Percentiles rank a stretch among this genome's conserved stretches.
These are phyloP conservation scores for Aureobasidium sp. DNA, from an alignment of 2,329 filamentous ascomycete species.

Conservation along the genomic window DNA sequence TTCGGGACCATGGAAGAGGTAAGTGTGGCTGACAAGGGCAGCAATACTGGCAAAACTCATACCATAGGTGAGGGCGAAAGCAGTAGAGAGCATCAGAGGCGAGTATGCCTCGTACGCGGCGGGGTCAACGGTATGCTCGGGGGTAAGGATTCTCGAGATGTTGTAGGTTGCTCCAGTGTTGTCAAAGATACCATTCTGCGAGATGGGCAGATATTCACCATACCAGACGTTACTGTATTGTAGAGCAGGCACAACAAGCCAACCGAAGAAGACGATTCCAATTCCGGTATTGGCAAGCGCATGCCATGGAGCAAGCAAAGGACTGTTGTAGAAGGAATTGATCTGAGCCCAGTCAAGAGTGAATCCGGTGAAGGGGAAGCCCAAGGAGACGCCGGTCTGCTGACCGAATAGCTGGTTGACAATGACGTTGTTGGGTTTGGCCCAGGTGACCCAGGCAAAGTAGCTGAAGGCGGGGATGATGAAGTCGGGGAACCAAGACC, in stretches of 20 bases:
- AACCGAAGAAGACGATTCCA: constrained; percentile 18
- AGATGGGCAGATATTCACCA: constrained; percentile 77
- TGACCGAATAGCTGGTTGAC: constrained; percentile 21
- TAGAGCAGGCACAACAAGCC: constrained; percentile 19
- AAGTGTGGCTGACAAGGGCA: constrained; percentile 70
- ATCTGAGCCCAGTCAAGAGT: constrained; percentile 91
- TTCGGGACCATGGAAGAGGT: constrained; percentile 77
- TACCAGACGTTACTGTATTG: constrained; percentile 67
- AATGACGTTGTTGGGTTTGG: constrained; percentile 68
- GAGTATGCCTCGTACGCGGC: constrained; percentile 71
- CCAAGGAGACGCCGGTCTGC: constrained; percentile 19
- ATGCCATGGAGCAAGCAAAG: constrained; percentile 28
- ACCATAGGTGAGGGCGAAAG: constrained; percentile 78
- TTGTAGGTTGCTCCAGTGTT: constrained; percentile 63
- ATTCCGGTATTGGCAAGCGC: constrained; percentile 23
- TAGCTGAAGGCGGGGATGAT: constrained; percentile 79
- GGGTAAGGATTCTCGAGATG: constrained; percentile 68
- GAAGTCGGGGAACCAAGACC: constrained; percentile 77
- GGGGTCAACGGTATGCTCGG: constrained; percentile 69
- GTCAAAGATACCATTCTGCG: constrained; percentile 76
- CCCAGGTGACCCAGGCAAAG: constrained; percentile 84
- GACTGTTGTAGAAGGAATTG: constrained; percentile 68
- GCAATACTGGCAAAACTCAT: constrained; percentile 77
- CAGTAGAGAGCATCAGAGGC: constrained; percentile 75
- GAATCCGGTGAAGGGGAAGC: constrained; percentile 31